Evolutionary conservation across 2,329 filamentous ascomycete genomes (phyloP), one percentile per base, ranked within the genome.

Genomic region (Colletotrichum limetticola): DNA sequence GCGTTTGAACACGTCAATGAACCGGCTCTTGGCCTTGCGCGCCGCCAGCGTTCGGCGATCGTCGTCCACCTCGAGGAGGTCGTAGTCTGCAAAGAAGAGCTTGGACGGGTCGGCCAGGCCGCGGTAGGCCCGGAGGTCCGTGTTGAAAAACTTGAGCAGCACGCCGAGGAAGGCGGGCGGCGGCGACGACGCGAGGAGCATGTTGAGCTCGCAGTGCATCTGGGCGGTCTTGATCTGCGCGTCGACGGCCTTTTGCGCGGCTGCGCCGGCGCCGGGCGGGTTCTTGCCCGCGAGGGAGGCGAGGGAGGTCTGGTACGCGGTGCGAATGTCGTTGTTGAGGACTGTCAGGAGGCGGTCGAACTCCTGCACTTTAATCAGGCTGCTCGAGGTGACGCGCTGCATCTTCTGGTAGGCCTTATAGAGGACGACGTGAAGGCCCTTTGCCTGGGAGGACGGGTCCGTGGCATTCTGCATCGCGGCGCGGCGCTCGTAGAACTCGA

Each of bases 11-110:
- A 87, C 82, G 75, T 91, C 89, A 6, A 91, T 81, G 66, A 86
- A 85, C 7, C 78, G 76, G 1, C 83, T 82, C 49, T 77, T 82
- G 2, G 80, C 79, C 71, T 79, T 82, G 70, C 83, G 82, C 24
- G 78, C 77, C 3, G 79, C 81, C 14, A 89, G 78, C 5, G 87
- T 89, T 22, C 84, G 83, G 16, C 82, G 82, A 72, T 91, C 90
- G 66, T 91, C 88, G 11, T 88, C 87, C 16, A 94, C 85, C 5
- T 93, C 92, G 12, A 97, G 85, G 79, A 94, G 89, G 61, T 86
- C 86, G 68, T 91, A 94, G 79, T 97, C 90, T 61, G 90, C 89
- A 81, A 95, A 93, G 82, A 93, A 94, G 61, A 97, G 86, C 73
- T 88, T 88, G 11, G 91, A 89, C 32, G 90, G 87, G 75, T 97